Base-by-base conservation (phyloP, 2,329 filamentous ascomycete species). In the Alternaria hordeiaustralica region DNA sequence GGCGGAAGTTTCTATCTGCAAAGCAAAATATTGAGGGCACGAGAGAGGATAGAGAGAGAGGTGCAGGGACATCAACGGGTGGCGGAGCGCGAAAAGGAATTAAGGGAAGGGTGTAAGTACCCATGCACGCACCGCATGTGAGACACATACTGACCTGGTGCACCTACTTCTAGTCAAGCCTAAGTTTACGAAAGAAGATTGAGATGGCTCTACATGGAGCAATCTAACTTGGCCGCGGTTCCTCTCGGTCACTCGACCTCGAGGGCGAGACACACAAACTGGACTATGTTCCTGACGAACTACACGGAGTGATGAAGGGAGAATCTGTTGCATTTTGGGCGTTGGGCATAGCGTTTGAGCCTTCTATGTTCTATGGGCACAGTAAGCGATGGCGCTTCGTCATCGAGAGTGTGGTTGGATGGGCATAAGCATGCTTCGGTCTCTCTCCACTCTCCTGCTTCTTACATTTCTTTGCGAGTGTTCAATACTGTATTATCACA, bases 1-100 rank as follows among this genome's bases (percentile, higher is more conserved):
- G 96, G 96, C 36, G 96, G 96, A 57, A 97, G 94, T 75, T 99
- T 99, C 82, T 99, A 99, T 82, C 86, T 99, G 53, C 96, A 99
- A 83, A 98, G 95, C 86, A 99, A 99, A 84, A 89, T 99, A 59
- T 83, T 98, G 72, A 87, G 96, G 66, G 96, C 96, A 62, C 88
- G 95, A 74, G 95, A 99, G 83, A 86, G 96, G 68, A 91, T 99
- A 82, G 95, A 98, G 84, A 87, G 91, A 74, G 95, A 99, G 82
- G 84, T 96, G 44, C 86, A 89, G 68, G 89, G 92, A 63, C 87
- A 90, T 63, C 85, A 89, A 74, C 90, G 92, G 78, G 89, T 90
- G 78, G 86, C 87, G 13, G 89, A 90, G 71, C 85, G 89, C 74
- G 93, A 97, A 76, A 90, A 90, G 60, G 94, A 97, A 81, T 75